Percentiles rank a stretch among this genome's conserved stretches.
Evolutionary conservation across 331 rosid species (phyloP).

Genomic region (Acacia pycnantha): DNA sequence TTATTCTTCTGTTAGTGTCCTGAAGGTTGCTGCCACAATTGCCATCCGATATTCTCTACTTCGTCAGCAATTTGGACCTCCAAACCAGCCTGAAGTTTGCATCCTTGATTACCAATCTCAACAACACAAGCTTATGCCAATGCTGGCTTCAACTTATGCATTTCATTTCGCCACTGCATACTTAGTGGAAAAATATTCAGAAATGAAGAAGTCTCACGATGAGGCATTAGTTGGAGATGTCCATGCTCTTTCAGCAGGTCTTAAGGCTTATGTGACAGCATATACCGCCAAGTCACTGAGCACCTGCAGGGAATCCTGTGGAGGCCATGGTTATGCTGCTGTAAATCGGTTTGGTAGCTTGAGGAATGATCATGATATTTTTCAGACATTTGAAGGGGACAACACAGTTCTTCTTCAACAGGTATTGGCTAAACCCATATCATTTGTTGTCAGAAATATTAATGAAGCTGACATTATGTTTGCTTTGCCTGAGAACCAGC

Average conservation of each 20-base stretch:
- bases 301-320: constrained; percentile 95
- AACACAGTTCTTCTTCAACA: constrained; percentile 97
- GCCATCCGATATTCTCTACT: constrained; percentile 86
- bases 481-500: neutral
- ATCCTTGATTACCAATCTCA: constrained; percentile 98
- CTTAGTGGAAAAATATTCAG: constrained; percentile 75
- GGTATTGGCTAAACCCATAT: constrained; percentile 43
- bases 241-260: constrained; percentile 91
- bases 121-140: constrained; percentile 97
- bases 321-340: constrained; percentile 99
- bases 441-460: neutral
- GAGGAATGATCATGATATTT: constrained; percentile 97
- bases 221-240: constrained; percentile 83
- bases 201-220: constrained; percentile 80
- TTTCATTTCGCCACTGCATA: constrained; percentile 71
- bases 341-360: constrained; percentile 84
- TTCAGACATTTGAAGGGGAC: constrained; percentile 99
- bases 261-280: constrained; percentile 84
- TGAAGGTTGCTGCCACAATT: constrained; percentile 76
- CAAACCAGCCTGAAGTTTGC: constrained; percentile 82
- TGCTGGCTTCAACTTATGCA: constrained; percentile 95
- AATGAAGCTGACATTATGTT: neutral
- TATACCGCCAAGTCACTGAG: constrained; percentile 92
- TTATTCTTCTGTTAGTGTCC: constrained; percentile 88
- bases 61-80: constrained; percentile 99